phyloP scores from a whole-genome alignment of 2,329 filamentous ascomycete genomes.

The Penicillium italicum region DNA sequence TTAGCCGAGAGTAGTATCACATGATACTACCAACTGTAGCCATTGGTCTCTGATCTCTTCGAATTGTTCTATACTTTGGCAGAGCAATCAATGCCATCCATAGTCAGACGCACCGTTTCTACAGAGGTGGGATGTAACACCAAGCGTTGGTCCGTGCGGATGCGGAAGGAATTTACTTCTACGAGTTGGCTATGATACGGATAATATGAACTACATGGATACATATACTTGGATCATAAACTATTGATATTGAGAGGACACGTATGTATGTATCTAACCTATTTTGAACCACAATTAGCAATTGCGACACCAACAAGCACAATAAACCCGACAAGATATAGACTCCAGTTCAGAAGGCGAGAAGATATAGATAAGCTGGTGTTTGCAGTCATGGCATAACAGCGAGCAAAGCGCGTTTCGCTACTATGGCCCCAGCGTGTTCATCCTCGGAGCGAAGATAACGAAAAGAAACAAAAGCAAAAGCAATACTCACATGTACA shows the following conservation, averaged over 20 bases:
- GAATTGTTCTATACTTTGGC: neutral
- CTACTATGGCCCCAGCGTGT: slow-evolving; percentile 54
- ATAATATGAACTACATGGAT: neutral
- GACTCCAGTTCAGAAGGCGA: slow-evolving; percentile 54
- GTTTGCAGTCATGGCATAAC: slow-evolving; percentile 54
- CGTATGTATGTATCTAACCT: slow-evolving; percentile 4
- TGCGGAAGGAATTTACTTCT: neutral
- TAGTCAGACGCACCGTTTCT: neutral
- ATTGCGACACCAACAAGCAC: neutral
- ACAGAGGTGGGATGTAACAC: slow-evolving; percentile 28
- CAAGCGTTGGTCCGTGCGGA: slow-evolving; percentile 34
- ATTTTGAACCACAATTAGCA: slow-evolving; percentile 9
- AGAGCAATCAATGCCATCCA: neutral
- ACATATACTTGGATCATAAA: neutral
- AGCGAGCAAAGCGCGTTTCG: slow-evolving; percentile 31
- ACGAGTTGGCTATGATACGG: neutral
- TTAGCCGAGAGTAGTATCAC: neutral
- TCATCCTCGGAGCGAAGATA: slow-evolving; percentile 32
- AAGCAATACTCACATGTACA: slow-evolving; percentile 11
- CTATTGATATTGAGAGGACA: slow-evolving; percentile 2
- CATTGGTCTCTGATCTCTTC: neutral
- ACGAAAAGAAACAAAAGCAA: neutral
- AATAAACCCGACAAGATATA: neutral
- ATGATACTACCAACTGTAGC: neutral
- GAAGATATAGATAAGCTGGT: slow-evolving; percentile 61